phyloP scores from a whole-genome alignment of 2,329 filamentous ascomycete genomes.

The Ceratocystis colombiana region DNA sequence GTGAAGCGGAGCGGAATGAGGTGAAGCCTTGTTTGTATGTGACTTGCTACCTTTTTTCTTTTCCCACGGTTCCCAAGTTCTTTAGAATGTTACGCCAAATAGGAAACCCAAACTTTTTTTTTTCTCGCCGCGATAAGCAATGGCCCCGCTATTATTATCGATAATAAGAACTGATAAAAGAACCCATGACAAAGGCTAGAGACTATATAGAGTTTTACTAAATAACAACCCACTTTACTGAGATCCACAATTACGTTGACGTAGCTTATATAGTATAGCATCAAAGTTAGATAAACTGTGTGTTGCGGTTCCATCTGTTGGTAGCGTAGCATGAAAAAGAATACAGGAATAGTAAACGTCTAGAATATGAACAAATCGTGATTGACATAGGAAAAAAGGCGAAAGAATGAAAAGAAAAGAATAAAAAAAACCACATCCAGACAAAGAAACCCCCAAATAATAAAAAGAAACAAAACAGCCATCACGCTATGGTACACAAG shows the following conservation, averaged over 20 bases:
- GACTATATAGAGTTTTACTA: background rate
- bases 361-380: slow-evolving; percentile 13
- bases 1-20: background rate
- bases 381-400: slow-evolving; percentile 26
- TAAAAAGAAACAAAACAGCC: background rate
- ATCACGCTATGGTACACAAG: background rate
- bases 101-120: slow-evolving; percentile 18
- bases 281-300: background rate
- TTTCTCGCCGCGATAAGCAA: slow-evolving; percentile 25
- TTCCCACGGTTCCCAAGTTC: background rate
- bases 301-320: background rate
- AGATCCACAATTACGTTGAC: background rate
- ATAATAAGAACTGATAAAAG: slow-evolving; percentile 10
- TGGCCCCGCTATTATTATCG: slow-evolving; percentile 25
- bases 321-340: background rate
- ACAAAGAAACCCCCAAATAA: background rate
- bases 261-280: background rate
- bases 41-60: background rate
- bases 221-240: background rate
- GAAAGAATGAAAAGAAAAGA: slow-evolving; percentile 19
- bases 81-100: background rate
- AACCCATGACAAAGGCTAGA: too few species aligned
- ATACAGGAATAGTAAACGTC: background rate
- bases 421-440: background rate
- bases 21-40: background rate